Conservation (phyloP, 2,329 filamentous ascomycete species). For the Lecanicillium sp. region DNA sequence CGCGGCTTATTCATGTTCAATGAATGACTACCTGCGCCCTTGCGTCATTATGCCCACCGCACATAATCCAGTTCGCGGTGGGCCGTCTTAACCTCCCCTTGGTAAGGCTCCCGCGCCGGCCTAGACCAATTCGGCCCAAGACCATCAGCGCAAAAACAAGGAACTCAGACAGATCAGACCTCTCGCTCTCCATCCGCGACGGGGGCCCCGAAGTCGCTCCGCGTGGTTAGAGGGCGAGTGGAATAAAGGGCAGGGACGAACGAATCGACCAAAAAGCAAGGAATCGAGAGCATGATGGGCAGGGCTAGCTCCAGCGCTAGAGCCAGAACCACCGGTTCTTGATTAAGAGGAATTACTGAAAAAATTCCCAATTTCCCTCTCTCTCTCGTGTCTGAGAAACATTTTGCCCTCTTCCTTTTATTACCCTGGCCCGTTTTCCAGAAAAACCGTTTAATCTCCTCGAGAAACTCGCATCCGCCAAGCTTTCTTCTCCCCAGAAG, state of each 20-base stretch:
- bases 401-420: background rate
- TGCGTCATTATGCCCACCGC: background rate
- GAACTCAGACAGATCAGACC: background rate
- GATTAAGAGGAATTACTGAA: no score
- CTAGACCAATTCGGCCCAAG: constrained; percentile 7
- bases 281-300: no score
- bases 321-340: no score
- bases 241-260: no score
- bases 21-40: background rate
- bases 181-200: background rate
- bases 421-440: background rate
- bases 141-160: background rate
- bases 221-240: no score
- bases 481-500: background rate
- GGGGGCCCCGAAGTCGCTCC: no score
- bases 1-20: no score
- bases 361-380: background rate
- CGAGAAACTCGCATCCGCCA: background rate
- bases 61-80: no score
- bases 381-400: background rate
- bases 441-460: background rate
- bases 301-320: no score
- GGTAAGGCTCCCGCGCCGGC: background rate
- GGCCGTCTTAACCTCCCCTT: constrained; percentile 1
- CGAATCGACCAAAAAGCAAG: background rate